These are phyloP conservation scores for Schwanniomyces occidentalis DNA, from an alignment of 805 yeast genomes.

Conservation along the genomic window DNA sequence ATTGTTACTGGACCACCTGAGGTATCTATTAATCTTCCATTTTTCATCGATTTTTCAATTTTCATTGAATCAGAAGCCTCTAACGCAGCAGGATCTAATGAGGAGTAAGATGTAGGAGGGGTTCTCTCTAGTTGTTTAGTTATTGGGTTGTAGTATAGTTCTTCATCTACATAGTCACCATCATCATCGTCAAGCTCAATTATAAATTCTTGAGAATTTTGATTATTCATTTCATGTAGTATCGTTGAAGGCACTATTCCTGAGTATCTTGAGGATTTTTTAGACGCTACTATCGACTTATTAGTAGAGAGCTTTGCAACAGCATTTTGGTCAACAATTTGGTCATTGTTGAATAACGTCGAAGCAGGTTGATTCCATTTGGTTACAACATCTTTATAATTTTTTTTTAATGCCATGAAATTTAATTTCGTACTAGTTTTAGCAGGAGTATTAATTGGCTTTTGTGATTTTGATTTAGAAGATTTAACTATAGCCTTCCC, in stretches of 20 bases:
- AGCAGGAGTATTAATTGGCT: too few relatives aligned
- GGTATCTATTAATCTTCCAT: not conserved
- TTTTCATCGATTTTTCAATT: not conserved
- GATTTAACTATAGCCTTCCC: too few relatives aligned
- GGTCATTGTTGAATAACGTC: constrained; percentile 12
- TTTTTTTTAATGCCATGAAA: constrained; percentile 13
- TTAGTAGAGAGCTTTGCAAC: too few relatives aligned
- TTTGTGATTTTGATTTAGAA: too few relatives aligned
- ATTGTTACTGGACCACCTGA: constrained; percentile 16
- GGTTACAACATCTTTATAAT: constrained; percentile 21
- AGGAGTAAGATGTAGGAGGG: too few relatives aligned
- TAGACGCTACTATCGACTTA: not conserved
- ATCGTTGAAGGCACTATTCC: too few relatives aligned
- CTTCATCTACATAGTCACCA: constrained; percentile 19
- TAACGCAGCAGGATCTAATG: constrained; percentile 1
- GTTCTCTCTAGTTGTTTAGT: constrained; percentile 32
- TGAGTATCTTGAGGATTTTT: not conserved
- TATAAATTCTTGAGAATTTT: constrained; percentile 21
- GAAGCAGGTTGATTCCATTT: constrained; percentile 37
- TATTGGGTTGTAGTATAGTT: constrained; percentile 30
- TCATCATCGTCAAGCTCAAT: constrained; percentile 28
- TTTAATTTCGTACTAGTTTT: not conserved
- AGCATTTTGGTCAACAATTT: too few relatives aligned
- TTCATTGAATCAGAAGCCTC: too few relatives aligned
- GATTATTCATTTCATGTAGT: not conserved